These are phyloP conservation scores for Rhynchospora breviuscula DNA, from an alignment of 176 grass and related monocot species.

Conservation along the genomic window DNA sequence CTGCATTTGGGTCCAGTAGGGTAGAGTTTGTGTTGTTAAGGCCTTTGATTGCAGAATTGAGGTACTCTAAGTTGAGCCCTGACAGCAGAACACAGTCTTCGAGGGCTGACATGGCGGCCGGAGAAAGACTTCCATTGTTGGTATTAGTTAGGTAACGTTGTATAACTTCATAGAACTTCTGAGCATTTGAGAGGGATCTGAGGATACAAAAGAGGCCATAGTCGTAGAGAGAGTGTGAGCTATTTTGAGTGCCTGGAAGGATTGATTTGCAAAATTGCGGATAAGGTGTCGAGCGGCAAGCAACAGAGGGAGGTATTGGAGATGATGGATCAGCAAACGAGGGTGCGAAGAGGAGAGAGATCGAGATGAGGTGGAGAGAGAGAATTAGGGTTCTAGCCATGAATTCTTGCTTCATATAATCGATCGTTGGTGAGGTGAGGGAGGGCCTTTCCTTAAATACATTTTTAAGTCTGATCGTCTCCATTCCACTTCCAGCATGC, in stretches of 20 bases:
- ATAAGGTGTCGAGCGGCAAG: conserved; percentile 60
- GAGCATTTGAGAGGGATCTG: conserved; percentile 55
- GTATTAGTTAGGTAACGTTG: conserved; percentile 35
- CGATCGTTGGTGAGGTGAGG: no score
- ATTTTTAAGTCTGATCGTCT: background rate
- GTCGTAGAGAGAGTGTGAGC: conserved; percentile 40
- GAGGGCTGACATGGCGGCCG: conserved; percentile 40
- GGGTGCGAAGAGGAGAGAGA: background rate
- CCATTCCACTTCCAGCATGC: background rate
- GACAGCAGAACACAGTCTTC: conserved; percentile 69
- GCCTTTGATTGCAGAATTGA: conserved; percentile 32
- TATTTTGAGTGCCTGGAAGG: conserved; percentile 37
- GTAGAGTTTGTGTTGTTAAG: conserved; percentile 34
- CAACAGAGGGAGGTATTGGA: conserved; percentile 34
- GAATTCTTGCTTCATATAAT: no score
- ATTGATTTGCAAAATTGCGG: conserved; percentile 56
- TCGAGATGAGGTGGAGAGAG: conserved; percentile 20
- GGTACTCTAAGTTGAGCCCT: conserved; percentile 72
- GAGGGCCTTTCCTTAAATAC: background rate
- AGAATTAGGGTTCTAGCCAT: conserved; percentile 5
- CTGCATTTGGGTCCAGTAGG: conserved; percentile 61
- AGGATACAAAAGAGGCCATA: conserved; percentile 69
- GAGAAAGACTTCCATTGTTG: conserved; percentile 34
- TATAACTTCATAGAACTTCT: conserved; percentile 42
- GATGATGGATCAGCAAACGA: conserved; percentile 35